A percentile compares a stretch with the other conserved stretches of the same genome.
Evolutionary conservation across 805 yeast species (phyloP).

Genomic region (Saturnispora gosingensis): DNA sequence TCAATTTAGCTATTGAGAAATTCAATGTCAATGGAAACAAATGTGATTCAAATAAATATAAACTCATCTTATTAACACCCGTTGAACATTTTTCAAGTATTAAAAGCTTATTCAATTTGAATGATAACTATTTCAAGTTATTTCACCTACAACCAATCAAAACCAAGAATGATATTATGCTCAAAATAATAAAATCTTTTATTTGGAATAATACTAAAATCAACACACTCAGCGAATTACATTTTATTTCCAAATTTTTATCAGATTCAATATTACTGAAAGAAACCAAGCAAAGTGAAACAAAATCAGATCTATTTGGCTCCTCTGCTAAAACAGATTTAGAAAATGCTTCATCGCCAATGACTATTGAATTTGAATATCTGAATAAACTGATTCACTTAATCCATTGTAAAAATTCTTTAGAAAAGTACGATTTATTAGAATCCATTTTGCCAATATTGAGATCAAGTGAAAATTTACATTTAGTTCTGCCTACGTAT

Average conservation of each 20-base stretch:
- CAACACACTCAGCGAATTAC: conserved; percentile 40
- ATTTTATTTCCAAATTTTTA: conserved; percentile 51
- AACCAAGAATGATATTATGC: conserved; percentile 49
- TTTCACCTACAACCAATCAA: conserved; percentile 41
- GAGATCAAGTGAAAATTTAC: conserved; percentile 35
- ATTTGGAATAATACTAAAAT: conserved; percentile 32
- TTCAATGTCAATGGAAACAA: conserved; percentile 17
- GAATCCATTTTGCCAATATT: conserved; percentile 39
- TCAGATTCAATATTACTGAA: conserved; percentile 38
- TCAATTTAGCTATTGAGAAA: conserved; percentile 41
- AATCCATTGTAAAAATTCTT: conserved; percentile 40
- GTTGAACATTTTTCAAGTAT: conserved; percentile 34
- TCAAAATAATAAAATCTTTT: conserved; percentile 51
- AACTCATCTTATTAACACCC: conserved; percentile 39
- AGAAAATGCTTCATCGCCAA: conserved; percentile 13
- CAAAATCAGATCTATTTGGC: conserved; percentile 21
- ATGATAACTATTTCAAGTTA: conserved; percentile 41
- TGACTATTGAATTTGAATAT: conserved; percentile 43
- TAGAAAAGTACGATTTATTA: conserved; percentile 36
- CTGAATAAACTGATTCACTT: conserved; percentile 65
- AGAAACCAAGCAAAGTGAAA: conserved; percentile 21
- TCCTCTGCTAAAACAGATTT: conserved; percentile 11
- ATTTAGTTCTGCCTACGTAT: conserved; percentile 64
- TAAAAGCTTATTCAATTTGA: conserved; percentile 27
- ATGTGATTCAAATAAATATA: conserved; percentile 23